Conservation (phyloP, 495 filamentous ascomycete genomes). For the Neurospora sp. region DNA sequence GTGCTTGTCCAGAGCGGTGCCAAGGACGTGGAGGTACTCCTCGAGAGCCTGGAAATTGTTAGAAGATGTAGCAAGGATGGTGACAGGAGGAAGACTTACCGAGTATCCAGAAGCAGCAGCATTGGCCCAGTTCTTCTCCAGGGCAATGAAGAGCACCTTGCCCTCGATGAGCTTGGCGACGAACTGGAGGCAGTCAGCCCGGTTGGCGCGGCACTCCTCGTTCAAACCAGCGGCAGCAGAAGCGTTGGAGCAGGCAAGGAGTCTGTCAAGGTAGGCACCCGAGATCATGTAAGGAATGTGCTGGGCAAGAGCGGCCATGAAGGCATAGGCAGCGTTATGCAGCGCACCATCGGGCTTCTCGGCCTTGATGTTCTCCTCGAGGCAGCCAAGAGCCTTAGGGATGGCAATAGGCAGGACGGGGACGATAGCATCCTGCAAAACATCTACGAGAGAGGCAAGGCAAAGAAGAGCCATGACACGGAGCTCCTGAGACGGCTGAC, state of each 20-base stretch:
- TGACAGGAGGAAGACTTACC: conserved; percentile 32
- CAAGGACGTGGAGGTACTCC: conserved; percentile 58
- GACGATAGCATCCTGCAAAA: conserved; percentile 74
- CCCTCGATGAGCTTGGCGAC: conserved; percentile 64
- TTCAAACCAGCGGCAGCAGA: conserved; percentile 52
- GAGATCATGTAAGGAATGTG: conserved; percentile 82
- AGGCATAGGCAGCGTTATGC: conserved; percentile 71
- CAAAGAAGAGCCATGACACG: conserved; percentile 77
- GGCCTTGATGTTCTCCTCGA: conserved; percentile 49
- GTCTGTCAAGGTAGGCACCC: conserved; percentile 54
- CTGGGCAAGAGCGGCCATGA: conserved; percentile 67
- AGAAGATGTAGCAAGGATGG: neutral
- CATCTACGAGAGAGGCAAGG: conserved; percentile 76
- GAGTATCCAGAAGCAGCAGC: conserved; percentile 48
- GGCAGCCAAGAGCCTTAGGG: conserved; percentile 55
- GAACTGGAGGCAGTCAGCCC: conserved; percentile 57
- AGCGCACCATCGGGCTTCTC: conserved; percentile 48
- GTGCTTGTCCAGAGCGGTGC: conserved; percentile 60
- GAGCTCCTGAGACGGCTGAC: conserved; percentile 58
- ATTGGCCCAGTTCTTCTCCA: conserved; percentile 59
- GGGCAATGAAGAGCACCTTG: conserved; percentile 51
- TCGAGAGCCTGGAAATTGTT: conserved; percentile 41
- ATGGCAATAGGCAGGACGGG: conserved; percentile 70
- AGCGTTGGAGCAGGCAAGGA: conserved; percentile 57
- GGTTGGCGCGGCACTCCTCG: conserved; percentile 49